Evolutionary conservation across 2,329 filamentous ascomycete genomes (phyloP).

Genomic region (Pseudogymnoascus sp.): DNA sequence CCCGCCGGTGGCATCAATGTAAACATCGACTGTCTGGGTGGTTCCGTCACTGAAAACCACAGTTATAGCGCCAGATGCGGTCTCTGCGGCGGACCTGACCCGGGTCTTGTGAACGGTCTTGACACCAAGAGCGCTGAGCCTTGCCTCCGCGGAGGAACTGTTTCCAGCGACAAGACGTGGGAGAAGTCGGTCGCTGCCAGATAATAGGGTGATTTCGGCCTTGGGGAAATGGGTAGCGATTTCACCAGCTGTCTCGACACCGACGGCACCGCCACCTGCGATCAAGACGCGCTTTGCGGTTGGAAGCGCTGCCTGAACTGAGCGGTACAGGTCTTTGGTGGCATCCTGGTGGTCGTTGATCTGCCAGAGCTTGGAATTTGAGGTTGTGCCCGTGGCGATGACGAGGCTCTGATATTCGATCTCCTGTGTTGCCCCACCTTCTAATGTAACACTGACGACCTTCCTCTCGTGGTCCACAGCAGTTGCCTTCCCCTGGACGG

Average conservation of each 20-base stretch:
- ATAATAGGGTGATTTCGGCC: slow-evolving; percentile 18
- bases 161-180: slow-evolving; percentile 9
- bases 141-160: slow-evolving; percentile 26
- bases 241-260: slow-evolving; percentile 27
- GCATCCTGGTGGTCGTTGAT: slow-evolving; percentile 31
- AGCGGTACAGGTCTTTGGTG: slow-evolving; percentile 6
- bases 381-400: slow-evolving; percentile 42
- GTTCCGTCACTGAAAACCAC: slow-evolving; percentile 37
- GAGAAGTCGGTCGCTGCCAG: slow-evolving; percentile 12
- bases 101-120: slow-evolving; percentile 34
- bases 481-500: slow-evolving; percentile 41
- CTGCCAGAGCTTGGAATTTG: slow-evolving; percentile 39
- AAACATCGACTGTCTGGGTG: slow-evolving; percentile 33
- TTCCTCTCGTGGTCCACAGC: slow-evolving; percentile 35
- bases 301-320: slow-evolving; percentile 8
- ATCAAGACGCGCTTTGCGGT: slow-evolving; percentile 22
- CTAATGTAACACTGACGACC: slow-evolving; percentile 32
- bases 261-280: slow-evolving; percentile 25
- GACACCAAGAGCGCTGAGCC: slow-evolving; percentile 43
- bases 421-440: slow-evolving; percentile 14
- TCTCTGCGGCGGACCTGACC: slow-evolving; percentile 27
- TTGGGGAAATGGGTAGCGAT: slow-evolving; percentile 18
- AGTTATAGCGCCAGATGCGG: slow-evolving; percentile 24
- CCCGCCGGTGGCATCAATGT: slow-evolving; percentile 38
- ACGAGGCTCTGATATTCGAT: slow-evolving; percentile 41